phyloP scores from a whole-genome alignment of 169 alveolate genomes.

The Neospora caninum region DNA sequence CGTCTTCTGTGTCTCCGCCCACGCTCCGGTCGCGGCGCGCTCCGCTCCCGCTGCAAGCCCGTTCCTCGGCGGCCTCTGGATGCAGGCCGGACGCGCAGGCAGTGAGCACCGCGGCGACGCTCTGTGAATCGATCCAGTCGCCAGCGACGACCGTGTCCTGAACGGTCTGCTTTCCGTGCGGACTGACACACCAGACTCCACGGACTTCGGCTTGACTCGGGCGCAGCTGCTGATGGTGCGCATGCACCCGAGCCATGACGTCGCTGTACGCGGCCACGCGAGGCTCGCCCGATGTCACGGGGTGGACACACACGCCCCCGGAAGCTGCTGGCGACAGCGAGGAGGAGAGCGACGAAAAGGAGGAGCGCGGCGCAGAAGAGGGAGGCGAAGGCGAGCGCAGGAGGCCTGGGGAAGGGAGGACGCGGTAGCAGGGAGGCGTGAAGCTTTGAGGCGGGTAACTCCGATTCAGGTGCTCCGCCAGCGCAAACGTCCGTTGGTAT shows the following conservation, averaged over 20 bases:
- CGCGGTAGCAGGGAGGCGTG: not conserved
- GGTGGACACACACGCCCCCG: not conserved
- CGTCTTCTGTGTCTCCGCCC: not conserved
- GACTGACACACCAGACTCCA: slow-evolving; percentile 15
- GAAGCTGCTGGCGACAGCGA: not conserved
- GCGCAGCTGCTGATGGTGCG: slow-evolving; percentile 20
- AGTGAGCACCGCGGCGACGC: not conserved
- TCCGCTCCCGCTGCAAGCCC: not conserved
- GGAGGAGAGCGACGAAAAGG: not conserved
- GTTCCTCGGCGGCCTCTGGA: not conserved
- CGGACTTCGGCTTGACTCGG: not conserved
- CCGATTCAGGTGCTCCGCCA: not conserved
- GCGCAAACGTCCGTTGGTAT: not conserved
- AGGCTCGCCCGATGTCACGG: not conserved
- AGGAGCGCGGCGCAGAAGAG: no score
- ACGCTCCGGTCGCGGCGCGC: not conserved
- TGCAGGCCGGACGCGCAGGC: not conserved
- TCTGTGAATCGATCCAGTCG: not conserved
- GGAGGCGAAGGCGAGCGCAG: not conserved
- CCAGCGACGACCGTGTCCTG: slow-evolving; percentile 35
- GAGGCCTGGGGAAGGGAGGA: not conserved
- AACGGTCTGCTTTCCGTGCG: not conserved
- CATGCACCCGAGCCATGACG: not conserved
- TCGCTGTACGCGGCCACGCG: not conserved
- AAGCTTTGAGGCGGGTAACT: not conserved